These are phyloP conservation scores for Trametes coccinea DNA, from an alignment of 768 basidiomycete genomes.

Conservation along the genomic window DNA sequence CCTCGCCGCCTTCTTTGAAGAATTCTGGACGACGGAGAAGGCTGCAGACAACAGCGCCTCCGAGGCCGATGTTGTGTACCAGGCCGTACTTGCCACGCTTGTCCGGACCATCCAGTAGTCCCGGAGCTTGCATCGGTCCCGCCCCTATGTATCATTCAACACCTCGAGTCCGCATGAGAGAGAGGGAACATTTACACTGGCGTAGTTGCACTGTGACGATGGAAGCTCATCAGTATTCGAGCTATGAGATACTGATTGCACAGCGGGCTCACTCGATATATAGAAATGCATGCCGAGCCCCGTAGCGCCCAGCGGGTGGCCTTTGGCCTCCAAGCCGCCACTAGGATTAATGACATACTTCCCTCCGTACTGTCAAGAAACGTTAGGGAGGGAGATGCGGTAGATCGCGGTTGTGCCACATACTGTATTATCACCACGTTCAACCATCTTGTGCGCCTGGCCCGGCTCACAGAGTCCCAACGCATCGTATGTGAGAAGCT, in stretches of 20 bases:
- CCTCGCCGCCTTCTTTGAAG: constrained; percentile 61
- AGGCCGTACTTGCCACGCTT: constrained; percentile 77
- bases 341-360: constrained; percentile 85
- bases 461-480: constrained; percentile 67
- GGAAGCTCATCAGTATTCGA: constrained; percentile 1
- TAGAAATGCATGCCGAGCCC: constrained; percentile 89
- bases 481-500: constrained; percentile 84
- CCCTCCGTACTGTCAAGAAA: constrained; percentile 63
- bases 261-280: constrained; percentile 61
- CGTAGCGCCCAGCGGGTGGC: constrained; percentile 82
- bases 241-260: not conserved
- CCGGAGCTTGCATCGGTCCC: constrained; percentile 80
- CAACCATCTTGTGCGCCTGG: constrained; percentile 73
- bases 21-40: constrained; percentile 79
- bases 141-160: constrained; percentile 53
- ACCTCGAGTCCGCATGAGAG: not conserved
- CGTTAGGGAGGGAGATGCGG: not conserved
- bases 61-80: constrained; percentile 82
- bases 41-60: constrained; percentile 77
- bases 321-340: constrained; percentile 87
- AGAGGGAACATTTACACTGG: constrained; percentile 46
- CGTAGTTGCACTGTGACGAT: constrained; percentile 65
- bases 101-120: constrained; percentile 61
- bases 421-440: constrained; percentile 78
- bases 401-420: constrained; percentile 21